These are phyloP conservation scores for Fusarium nanum DNA, from an alignment of 2,329 filamentous ascomycete species.

Conservation along the genomic window DNA sequence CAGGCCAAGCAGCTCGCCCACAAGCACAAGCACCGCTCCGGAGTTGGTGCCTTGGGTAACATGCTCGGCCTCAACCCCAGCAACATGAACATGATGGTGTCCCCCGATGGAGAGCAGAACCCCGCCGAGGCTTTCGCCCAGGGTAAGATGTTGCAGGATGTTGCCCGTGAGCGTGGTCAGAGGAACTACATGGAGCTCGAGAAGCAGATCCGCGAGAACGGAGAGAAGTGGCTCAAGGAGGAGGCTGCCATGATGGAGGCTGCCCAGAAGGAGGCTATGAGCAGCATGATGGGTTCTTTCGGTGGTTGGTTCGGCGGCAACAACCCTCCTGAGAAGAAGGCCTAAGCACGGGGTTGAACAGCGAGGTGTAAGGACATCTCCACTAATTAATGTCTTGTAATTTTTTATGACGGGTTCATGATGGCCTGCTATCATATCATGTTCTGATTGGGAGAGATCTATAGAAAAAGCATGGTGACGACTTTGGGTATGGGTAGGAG, in stretches of 20 bases:
- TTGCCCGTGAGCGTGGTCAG: slow-evolving; percentile 91
- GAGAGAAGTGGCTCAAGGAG: slow-evolving; percentile 95
- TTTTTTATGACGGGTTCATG: slow-evolving; percentile 24
- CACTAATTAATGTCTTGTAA: slow-evolving; percentile 50
- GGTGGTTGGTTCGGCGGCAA: slow-evolving; percentile 46
- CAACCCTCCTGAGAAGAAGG: slow-evolving; percentile 42
- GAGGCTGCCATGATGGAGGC: slow-evolving; percentile 90
- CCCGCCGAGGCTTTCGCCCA: slow-evolving; percentile 83
- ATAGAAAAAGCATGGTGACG: slow-evolving; percentile 39
- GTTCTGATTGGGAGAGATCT: slow-evolving; percentile 32
- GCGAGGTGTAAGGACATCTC: slow-evolving; percentile 43
- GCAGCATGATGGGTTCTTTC: slow-evolving; percentile 87
- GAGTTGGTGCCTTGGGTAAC: slow-evolving; percentile 75
- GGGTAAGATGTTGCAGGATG: slow-evolving; percentile 97
- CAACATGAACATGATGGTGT: slow-evolving; percentile 70
- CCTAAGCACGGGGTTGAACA: slow-evolving; percentile 12
- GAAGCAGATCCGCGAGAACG: slow-evolving; percentile 91
- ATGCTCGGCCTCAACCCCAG: slow-evolving; percentile 82
- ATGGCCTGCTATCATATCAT: slow-evolving; percentile 21
- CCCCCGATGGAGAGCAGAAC: slow-evolving; percentile 74
- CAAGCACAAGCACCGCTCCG: slow-evolving; percentile 66
- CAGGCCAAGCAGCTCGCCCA: slow-evolving; percentile 79
- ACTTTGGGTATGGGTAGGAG: slow-evolving; percentile 7
- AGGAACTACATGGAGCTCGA: slow-evolving; percentile 91
- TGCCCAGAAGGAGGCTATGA: slow-evolving; percentile 89